phyloP scores from a whole-genome alignment of 768 basidiomycete species.

The Lactarius indigo region DNA sequence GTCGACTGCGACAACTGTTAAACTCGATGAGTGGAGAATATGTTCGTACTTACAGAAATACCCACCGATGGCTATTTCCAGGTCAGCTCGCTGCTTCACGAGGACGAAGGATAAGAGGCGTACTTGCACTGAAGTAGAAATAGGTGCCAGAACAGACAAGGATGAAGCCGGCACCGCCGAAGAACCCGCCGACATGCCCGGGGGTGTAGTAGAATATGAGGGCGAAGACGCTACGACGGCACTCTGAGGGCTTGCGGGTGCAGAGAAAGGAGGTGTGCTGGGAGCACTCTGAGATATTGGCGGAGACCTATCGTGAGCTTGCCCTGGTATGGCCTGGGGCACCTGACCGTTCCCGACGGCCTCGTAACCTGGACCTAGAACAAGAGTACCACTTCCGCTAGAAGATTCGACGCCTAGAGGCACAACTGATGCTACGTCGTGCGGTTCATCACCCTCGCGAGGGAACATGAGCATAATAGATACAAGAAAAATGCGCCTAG shows the following conservation, averaged over 20 bases:
- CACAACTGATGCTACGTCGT: not conserved
- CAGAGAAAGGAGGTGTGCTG: not conserved
- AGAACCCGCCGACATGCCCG: not conserved
- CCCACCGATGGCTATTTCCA: not conserved
- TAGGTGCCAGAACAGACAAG: not conserved
- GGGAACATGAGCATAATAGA: not conserved
- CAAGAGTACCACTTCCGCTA: not conserved
- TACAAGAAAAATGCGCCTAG: conserved; percentile 12
- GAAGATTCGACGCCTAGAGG: not conserved
- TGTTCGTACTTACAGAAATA: conserved; percentile 4
- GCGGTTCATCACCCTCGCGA: not conserved
- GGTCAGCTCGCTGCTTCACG: not conserved
- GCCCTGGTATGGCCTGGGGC: conserved; percentile 15
- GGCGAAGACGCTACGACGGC: not conserved
- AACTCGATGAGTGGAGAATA: not conserved
- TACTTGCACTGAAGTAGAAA: not conserved
- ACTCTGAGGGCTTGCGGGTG: not conserved
- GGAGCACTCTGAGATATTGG: not conserved
- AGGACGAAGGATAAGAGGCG: not conserved
- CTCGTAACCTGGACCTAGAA: conserved; percentile 15
- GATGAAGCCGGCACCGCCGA: not conserved
- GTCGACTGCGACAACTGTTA: not conserved
- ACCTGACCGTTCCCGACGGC: conserved; percentile 9
- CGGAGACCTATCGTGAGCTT: conserved; percentile 4
- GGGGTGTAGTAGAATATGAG: not conserved